Percentiles rank a stretch among this genome's conserved stretches.
Conservation (phyloP, 2,329 filamentous ascomycete genomes). For the Pseudocercospora ulei region DNA sequence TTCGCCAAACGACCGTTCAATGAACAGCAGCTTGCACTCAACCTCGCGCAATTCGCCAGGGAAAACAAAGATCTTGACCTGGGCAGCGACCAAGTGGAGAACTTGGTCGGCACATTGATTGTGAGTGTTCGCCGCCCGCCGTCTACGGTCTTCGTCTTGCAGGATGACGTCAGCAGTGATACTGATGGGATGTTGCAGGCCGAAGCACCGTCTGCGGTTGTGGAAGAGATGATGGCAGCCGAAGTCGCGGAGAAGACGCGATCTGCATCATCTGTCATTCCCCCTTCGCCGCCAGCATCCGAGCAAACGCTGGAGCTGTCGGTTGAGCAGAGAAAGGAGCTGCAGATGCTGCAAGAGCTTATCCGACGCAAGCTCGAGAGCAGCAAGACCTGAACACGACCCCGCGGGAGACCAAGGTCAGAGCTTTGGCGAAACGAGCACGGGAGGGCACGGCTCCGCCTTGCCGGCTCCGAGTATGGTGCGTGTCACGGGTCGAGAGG, state of each 20-base stretch:
- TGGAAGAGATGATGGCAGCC: slow-evolving; percentile 34
- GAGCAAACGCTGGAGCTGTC: slow-evolving; percentile 32
- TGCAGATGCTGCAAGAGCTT: slow-evolving; percentile 33
- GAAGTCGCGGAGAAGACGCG: slow-evolving; percentile 25
- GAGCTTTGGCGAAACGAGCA: neutral
- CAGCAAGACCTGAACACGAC: slow-evolving; percentile 24
- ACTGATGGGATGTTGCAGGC: slow-evolving; percentile 32
- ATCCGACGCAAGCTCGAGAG: slow-evolving; percentile 31
- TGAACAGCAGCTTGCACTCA: slow-evolving; percentile 58
- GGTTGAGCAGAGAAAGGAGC: slow-evolving; percentile 32
- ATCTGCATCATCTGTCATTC: slow-evolving; percentile 22
- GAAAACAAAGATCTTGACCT: slow-evolving; percentile 45
- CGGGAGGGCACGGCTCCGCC: neutral
- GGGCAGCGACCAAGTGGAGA: slow-evolving; percentile 39
- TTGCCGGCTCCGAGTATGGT: neutral
- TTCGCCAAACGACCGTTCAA: slow-evolving; percentile 45
- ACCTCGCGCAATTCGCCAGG: slow-evolving; percentile 50
- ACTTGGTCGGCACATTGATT: slow-evolving; percentile 52
- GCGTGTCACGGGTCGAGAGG: slow-evolving; percentile 1
- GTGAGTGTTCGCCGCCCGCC: slow-evolving; percentile 44
- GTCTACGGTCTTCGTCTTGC: slow-evolving; percentile 17
- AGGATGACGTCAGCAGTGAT: slow-evolving; percentile 23
- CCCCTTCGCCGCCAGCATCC: slow-evolving; percentile 27
- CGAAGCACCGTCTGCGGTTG: slow-evolving; percentile 39
- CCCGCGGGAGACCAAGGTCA: neutral